Percentiles rank a stretch among this genome's conserved stretches.
Evolutionary conservation across 345 rosid genomes (phyloP).

Genomic region (Lepidium sativum): DNA sequence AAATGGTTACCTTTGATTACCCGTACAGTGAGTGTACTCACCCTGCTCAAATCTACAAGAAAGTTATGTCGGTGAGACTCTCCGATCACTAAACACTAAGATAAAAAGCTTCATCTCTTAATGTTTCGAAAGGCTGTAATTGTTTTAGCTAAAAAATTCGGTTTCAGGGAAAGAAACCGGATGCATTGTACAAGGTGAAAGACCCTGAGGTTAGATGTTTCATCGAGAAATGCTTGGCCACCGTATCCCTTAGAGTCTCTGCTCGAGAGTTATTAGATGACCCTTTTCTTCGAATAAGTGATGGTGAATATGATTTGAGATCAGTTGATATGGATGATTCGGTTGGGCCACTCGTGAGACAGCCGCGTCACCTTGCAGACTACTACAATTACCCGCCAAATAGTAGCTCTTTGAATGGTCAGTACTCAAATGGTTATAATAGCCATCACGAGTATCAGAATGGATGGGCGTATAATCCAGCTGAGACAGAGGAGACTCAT

Average conservation of each 20-base stretch:
- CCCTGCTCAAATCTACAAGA: conserved; percentile 98
- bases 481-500: conserved; percentile 46
- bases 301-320: conserved; percentile 47
- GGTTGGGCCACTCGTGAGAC: conserved; percentile 40
- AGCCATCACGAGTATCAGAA: conserved; percentile 23
- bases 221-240: conserved; percentile 90
- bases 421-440: conserved; percentile 44
- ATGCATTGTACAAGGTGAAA: conserved; percentile 80
- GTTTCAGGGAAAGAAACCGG: conserved; percentile 89
- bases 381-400: conserved; percentile 22
- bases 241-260: conserved; percentile 80
- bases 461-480: conserved; percentile 56
- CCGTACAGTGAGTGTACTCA: conserved; percentile 92
- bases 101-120: background rate
- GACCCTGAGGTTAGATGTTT: conserved; percentile 84
- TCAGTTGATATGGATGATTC: conserved; percentile 37
- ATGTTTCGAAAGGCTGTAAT: background rate
- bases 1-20: conserved; percentile 96
- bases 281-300: conserved; percentile 68
- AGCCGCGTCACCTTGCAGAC: conserved; percentile 37
- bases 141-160: conserved; percentile 11
- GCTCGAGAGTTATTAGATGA: conserved; percentile 86
- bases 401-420: conserved; percentile 32
- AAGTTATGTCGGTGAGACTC: conserved; percentile 84
- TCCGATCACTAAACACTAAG: background rate